Conservation (phyloP, 768 basidiomycete species). For the Calocybe cyanea region DNA sequence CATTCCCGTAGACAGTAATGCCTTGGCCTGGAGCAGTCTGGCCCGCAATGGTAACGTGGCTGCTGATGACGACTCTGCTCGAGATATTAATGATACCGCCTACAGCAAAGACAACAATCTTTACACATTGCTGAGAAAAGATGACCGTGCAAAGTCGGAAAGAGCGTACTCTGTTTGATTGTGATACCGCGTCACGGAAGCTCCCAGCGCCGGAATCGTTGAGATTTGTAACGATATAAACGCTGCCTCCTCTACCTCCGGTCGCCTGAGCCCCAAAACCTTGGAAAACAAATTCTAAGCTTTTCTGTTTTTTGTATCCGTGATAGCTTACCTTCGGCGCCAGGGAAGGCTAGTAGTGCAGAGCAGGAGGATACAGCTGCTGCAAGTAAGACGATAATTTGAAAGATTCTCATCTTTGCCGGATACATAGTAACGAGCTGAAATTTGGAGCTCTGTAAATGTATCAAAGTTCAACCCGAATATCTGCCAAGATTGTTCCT, state of each 20-base stretch:
- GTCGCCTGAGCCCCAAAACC: conserved; percentile 31
- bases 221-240: conserved; percentile 31
- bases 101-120: conserved; percentile 32
- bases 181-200: conserved; percentile 31
- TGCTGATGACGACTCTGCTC: conserved; percentile 27
- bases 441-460: not conserved
- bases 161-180: conserved; percentile 22
- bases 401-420: conserved; percentile 10
- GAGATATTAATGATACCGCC: conserved; percentile 30
- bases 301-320: not conserved
- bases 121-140: not conserved
- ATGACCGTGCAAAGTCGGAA: not conserved
- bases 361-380: conserved; percentile 14
- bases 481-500: conserved; percentile 13
- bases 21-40: conserved; percentile 36
- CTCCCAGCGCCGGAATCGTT: conserved; percentile 32
- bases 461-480: not conserved
- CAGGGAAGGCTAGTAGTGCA: conserved; percentile 29
- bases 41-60: conserved; percentile 28
- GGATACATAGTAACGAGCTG: not conserved
- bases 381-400: conserved; percentile 5
- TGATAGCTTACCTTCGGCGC: conserved; percentile 24
- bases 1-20: conserved; percentile 34
- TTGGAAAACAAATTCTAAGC: conserved; percentile 3
- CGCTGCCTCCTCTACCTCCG: conserved; percentile 28